Base-by-base conservation (phyloP, 83 land plant species). In the Larix sibirica region DNA sequence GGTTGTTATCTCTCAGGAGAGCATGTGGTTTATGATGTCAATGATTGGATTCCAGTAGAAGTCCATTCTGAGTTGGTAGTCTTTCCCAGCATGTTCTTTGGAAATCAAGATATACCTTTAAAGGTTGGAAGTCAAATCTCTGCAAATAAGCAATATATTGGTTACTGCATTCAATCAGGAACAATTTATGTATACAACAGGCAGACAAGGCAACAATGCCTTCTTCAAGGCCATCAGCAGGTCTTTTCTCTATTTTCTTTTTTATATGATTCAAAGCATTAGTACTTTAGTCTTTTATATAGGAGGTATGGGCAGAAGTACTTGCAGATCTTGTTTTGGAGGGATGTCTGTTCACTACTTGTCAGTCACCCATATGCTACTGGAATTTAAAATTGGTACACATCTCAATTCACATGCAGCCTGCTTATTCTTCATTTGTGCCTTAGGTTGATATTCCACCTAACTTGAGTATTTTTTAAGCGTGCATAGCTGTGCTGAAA, bases 1-100 rank as follows among this genome's bases (percentile, higher is more conserved):
- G 77, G 77, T 73, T 73, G 77, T 42, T 73, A 73, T 73, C 77
- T 73, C 8, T 73, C 77, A 7, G 77, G 56, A 73, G 77, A 73
- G 54, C 56, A 73, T 73, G 77, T 44, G 26, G 77, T 73, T 47
- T 73, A 73, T 73, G 42, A 73, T 73, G 56, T 73, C 10, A 24
- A 73, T 44, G 77, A 73, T 56, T 73, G 28, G 77, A 3, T 73
- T 44, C 58, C 77, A 40, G 28, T 44, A 44, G 56, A 73, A 73
- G 28, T 73, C 58, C 20, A 44, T 73, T 73, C 58, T 40, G 77
- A 73, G 21, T 20, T 73, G 77, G 77, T 73, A 73, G 56, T 73
- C 54, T 73, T 73, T 73, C 77, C 77, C n/a, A 73, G 77, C 23
- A 73, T n/a, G 7, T 20, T 73, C n/a, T 73, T 73, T 2, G 56